Percentiles rank a stretch among this genome's conserved stretches.
Evolutionary conservation across 1,284 basidiomycete species (phyloP).

Genomic region (Ganoderma boninense): DNA sequence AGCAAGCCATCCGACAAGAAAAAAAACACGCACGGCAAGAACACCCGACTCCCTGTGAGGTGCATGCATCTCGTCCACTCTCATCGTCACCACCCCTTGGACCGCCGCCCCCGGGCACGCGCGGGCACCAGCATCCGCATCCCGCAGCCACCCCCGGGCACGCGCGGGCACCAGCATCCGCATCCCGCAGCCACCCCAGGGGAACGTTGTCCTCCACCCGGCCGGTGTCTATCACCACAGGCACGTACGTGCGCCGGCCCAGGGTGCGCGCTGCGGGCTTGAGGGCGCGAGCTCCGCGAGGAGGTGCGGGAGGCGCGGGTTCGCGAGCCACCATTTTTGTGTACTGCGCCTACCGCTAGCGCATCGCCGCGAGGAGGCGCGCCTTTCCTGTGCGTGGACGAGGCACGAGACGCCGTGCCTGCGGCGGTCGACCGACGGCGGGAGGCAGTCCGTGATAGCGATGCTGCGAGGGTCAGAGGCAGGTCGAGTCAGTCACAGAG

Average conservation of each 20-base stretch:
- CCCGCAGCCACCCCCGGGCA: too few species aligned
- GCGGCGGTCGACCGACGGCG: not conserved
- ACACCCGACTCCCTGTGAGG: not conserved
- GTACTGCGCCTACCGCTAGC: not conserved
- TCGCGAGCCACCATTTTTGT: not conserved
- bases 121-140: too few species aligned
- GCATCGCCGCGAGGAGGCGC: not conserved
- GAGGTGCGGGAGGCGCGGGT: conserved; percentile 3
- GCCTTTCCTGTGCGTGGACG: not conserved
- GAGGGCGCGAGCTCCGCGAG: not conserved
- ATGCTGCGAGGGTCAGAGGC: not conserved
- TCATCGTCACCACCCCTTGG: not conserved
- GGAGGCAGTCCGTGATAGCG: not conserved
- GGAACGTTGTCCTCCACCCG: not conserved
- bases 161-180: too few species aligned
- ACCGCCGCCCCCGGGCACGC: too few species aligned
- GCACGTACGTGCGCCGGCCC: too few species aligned
- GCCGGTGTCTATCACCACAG: not conserved
- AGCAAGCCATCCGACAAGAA: too few species aligned
- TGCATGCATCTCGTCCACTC: conserved; percentile 5
- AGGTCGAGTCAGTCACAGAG: too few species aligned
- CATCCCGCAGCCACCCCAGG: too few species aligned
- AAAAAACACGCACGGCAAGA: not conserved
- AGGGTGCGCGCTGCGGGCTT: too few species aligned
- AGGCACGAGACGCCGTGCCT: not conserved